Evolutionary conservation across 2,329 filamentous ascomycete species (phyloP).

Genomic region (Cytospora schulzeri): DNA sequence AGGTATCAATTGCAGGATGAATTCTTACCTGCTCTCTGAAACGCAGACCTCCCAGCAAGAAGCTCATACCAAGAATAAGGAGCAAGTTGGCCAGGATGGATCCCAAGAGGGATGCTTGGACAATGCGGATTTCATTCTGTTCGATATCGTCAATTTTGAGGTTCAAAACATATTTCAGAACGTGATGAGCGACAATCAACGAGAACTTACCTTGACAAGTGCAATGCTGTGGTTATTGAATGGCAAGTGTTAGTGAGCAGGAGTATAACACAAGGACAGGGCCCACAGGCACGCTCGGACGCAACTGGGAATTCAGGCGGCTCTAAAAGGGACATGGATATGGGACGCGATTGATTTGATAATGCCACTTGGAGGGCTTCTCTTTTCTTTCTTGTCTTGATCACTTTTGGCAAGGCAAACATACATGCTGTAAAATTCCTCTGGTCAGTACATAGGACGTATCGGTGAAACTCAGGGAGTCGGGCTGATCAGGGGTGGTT

Average conservation of each 20-base stretch:
- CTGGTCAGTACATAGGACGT: conserved; percentile 33
- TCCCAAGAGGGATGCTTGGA: conserved; percentile 86
- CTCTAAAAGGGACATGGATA: conserved; percentile 36
- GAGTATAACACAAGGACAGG: conserved; percentile 29
- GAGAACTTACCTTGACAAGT: conserved; percentile 61
- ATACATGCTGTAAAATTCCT: conserved; percentile 56
- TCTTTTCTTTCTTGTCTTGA: conserved; percentile 48
- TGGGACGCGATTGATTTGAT: conserved; percentile 50
- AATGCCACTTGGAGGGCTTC: conserved; percentile 65
- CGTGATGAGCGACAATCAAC: background rate
- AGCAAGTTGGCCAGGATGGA: conserved; percentile 88
- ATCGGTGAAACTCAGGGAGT: background rate
- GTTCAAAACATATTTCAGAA: background rate
- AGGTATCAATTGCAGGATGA: background rate
- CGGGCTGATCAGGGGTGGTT: conserved; percentile 13
- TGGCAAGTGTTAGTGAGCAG: conserved; percentile 40
- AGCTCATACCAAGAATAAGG: conserved; percentile 89
- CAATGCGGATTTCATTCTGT: conserved; percentile 81
- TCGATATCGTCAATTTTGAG: conserved; percentile 32
- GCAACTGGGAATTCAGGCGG: conserved; percentile 13
- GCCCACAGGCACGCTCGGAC: conserved; percentile 19
- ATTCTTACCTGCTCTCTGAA: conserved; percentile 76
- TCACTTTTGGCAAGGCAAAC: conserved; percentile 45
- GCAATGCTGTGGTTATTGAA: conserved; percentile 62
- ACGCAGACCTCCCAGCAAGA: conserved; percentile 81